These are phyloP conservation scores for Suhomyces pyralidae DNA, from an alignment of 805 yeast species.

Conservation along the genomic window DNA sequence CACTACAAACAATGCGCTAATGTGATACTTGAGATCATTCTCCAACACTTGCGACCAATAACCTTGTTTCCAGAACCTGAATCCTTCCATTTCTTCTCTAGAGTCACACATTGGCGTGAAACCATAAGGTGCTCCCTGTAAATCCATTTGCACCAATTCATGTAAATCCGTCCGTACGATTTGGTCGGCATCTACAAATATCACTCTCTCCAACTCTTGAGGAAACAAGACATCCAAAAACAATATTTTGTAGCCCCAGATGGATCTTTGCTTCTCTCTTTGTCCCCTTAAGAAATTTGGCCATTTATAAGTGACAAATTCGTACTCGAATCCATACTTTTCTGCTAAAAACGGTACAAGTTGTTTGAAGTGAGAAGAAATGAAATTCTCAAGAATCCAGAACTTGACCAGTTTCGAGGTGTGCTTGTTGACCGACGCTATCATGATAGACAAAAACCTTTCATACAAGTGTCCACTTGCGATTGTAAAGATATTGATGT, in stretches of 20 bases:
- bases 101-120: conserved; percentile 87
- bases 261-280: conserved; percentile 69
- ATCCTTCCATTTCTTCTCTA: conserved; percentile 76
- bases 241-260: conserved; percentile 86
- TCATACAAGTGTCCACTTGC: conserved; percentile 84
- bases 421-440: conserved; percentile 66
- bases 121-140: conserved; percentile 82
- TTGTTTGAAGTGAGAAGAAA: conserved; percentile 65
- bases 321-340: conserved; percentile 63
- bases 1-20: conserved; percentile 80
- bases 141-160: conserved; percentile 64
- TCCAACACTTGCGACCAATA: conserved; percentile 74
- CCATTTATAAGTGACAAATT: conserved; percentile 85
- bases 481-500: conserved; percentile 74
- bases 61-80: conserved; percentile 88
- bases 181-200: conserved; percentile 87
- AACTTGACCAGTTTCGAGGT: conserved; percentile 62
- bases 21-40: conserved; percentile 64
- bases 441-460: conserved; percentile 73
- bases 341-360: conserved; percentile 59
- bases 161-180: conserved; percentile 71
- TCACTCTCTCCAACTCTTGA: conserved; percentile 63
- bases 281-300: conserved; percentile 86
- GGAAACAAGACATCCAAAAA: conserved; percentile 89
- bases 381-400: conserved; percentile 81